Conservation (phyloP, 2,329 filamentous ascomycete species). For the Reticulascus tulasneorum region DNA sequence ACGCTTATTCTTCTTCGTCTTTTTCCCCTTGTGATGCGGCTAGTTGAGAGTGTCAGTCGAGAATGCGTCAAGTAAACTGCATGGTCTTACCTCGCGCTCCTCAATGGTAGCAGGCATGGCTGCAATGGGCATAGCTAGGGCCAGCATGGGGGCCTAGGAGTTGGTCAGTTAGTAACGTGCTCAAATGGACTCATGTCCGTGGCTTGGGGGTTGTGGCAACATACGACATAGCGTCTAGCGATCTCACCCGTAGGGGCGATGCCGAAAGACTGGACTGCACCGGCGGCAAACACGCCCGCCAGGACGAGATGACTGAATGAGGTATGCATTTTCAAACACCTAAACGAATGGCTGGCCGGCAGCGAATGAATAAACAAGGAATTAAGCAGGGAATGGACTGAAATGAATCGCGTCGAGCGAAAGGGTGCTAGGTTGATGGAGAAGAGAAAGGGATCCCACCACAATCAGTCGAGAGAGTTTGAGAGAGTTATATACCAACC, state of each 20-base stretch:
- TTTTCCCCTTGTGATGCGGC: constrained; percentile 12
- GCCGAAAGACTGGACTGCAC: constrained; percentile 9
- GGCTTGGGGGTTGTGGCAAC: constrained; percentile 4
- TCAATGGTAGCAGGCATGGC: constrained; percentile 7
- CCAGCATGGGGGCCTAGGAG: constrained; percentile 10
- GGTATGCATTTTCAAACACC: constrained; percentile 14
- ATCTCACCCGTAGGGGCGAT: constrained; percentile 7
- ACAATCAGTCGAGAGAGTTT: constrained; percentile 12
- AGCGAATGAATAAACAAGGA: constrained; percentile 13
- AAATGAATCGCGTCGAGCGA: constrained; percentile 12
- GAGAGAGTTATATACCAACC: constrained; percentile 14
- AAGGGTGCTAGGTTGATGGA: constrained; percentile 12
- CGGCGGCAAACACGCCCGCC: constrained; percentile 13
- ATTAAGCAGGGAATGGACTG: constrained; percentile 8
- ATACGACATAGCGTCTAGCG: constrained; percentile 11
- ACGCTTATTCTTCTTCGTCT: constrained; percentile 7
- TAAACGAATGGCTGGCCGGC: constrained; percentile 13
- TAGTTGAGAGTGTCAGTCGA: not conserved
- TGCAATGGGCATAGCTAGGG: constrained; percentile 11
- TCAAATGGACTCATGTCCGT: constrained; percentile 2
- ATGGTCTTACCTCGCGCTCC: constrained; percentile 10
- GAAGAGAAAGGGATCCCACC: constrained; percentile 3
- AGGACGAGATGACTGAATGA: constrained; percentile 12
- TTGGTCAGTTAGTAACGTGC: not conserved
- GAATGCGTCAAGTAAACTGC: not conserved